Evolutionary conservation across 2,329 filamentous ascomycete genomes (phyloP).

Genomic region (Aspergillus flavus): DNA sequence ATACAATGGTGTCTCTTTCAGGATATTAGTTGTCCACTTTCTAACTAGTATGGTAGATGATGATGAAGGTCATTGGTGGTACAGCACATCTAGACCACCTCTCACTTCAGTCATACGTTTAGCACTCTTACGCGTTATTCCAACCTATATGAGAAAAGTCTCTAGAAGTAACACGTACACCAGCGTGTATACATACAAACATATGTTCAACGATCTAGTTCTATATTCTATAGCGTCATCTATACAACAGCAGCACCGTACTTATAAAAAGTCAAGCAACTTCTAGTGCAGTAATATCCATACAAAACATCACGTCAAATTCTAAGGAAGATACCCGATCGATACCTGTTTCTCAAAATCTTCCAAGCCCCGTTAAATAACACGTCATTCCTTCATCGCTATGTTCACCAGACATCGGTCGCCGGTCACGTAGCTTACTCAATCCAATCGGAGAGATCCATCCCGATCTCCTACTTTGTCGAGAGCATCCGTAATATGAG

Average conservation of each 20-base stretch:
- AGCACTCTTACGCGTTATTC: background rate
- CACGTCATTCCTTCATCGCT: background rate
- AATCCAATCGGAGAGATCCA: slow-evolving; percentile 26
- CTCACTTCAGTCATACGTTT: background rate
- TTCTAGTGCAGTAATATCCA: background rate
- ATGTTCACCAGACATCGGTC: background rate
- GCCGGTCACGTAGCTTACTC: background rate
- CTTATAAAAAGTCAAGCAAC: background rate
- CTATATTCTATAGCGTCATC: background rate
- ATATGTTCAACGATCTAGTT: background rate
- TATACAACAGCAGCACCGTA: background rate
- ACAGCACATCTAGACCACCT: background rate
- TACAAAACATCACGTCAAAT: background rate
- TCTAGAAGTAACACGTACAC: background rate
- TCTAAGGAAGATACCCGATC: background rate
- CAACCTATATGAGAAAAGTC: background rate
- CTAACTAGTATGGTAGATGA: background rate
- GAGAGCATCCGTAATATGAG: slow-evolving; percentile 31
- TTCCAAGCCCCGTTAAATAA: too few relatives aligned
- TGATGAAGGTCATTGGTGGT: background rate
- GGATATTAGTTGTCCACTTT: background rate
- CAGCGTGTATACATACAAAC: background rate
- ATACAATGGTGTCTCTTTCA: background rate
- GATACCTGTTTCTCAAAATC: background rate
- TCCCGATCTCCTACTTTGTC: slow-evolving; percentile 25